Conservation (phyloP, 225 moss, liverwort and hornwort genomes). For the Pleurozium schreberi region DNA sequence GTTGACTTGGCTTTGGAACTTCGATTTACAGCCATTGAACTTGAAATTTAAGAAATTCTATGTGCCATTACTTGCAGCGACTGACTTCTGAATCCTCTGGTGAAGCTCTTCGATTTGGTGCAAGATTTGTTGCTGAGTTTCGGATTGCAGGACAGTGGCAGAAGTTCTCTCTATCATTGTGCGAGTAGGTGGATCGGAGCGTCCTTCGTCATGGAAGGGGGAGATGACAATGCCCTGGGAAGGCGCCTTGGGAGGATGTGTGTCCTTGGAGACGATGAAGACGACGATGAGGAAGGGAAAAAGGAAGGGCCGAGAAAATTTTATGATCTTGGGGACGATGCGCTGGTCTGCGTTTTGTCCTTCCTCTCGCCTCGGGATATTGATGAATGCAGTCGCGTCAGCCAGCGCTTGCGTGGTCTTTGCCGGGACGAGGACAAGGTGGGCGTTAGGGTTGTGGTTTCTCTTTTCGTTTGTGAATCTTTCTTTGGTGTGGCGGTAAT, state of each 20-base stretch:
- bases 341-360: conserved; percentile 55
- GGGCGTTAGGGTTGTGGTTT: not conserved
- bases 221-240: not conserved
- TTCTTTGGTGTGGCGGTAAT: not conserved
- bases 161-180: not conserved
- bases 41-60: not conserved
- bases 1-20: not conserved
- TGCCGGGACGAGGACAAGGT: conserved; percentile 75
- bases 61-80: not conserved
- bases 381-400: conserved; percentile 49
- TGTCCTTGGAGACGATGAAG: not conserved
- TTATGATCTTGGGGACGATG: conserved; percentile 63
- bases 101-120: not conserved
- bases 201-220: conserved; percentile 10
- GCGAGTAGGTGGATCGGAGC: not conserved
- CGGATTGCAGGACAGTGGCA: not conserved
- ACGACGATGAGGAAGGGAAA: not conserved
- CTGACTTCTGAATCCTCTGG: not conserved
- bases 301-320: not conserved
- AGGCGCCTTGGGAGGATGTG: not conserved
- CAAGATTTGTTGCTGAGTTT: not conserved
- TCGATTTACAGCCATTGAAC: not conserved
- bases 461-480: not conserved
- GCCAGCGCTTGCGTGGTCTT: conserved; percentile 60
- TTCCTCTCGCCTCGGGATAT: conserved; percentile 68